These are phyloP conservation scores for Gossypium lobatum DNA, from an alignment of 441 rosid species.

Conservation along the genomic window DNA sequence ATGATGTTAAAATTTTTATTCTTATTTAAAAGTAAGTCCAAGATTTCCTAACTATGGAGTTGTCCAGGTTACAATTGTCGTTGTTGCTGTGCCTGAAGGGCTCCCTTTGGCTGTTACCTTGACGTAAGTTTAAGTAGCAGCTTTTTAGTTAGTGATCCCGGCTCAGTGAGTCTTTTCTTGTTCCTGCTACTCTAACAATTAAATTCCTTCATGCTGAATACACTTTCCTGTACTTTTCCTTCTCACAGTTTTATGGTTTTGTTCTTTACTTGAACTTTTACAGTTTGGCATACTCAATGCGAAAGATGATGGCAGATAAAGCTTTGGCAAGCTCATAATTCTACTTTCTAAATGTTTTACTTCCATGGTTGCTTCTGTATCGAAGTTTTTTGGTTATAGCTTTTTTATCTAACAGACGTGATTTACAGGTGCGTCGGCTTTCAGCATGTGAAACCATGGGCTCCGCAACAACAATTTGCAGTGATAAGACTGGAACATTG, in stretches of 20 bases:
- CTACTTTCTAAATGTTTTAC: slow-evolving; percentile 9
- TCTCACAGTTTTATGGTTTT: slow-evolving; percentile 10
- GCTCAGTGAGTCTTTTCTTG: not conserved
- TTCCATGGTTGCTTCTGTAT: slow-evolving; percentile 1
- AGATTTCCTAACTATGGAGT: slow-evolving; percentile 19
- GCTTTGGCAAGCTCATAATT: slow-evolving; percentile 61
- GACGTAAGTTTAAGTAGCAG: slow-evolving; percentile 55
- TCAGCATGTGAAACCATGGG: slow-evolving; percentile 99
- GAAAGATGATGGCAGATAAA: slow-evolving; percentile 97
- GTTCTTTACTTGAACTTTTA: slow-evolving; percentile 4
- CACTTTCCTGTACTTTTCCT: not conserved
- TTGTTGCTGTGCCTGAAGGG: slow-evolving; percentile 98
- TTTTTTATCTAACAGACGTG: slow-evolving; percentile 18
- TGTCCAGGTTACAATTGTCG: slow-evolving; percentile 87
- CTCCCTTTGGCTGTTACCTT: slow-evolving; percentile 98
- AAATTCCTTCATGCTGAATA: slow-evolving; percentile 4
- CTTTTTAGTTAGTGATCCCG: not conserved
- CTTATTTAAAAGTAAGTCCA: not conserved
- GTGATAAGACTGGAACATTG: slow-evolving; percentile 94
- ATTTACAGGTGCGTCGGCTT: slow-evolving; percentile 86
- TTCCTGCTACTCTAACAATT: slow-evolving; percentile 9
- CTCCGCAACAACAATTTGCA: slow-evolving; percentile 93
- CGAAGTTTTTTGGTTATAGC: slow-evolving; percentile 12
- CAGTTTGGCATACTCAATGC: slow-evolving; percentile 94
- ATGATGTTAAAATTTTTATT: not conserved